Evolutionary conservation across 2,329 filamentous ascomycete genomes (phyloP), one percentile per base, ranked within the genome.

Genomic region (Bipolaris bicolor): DNA sequence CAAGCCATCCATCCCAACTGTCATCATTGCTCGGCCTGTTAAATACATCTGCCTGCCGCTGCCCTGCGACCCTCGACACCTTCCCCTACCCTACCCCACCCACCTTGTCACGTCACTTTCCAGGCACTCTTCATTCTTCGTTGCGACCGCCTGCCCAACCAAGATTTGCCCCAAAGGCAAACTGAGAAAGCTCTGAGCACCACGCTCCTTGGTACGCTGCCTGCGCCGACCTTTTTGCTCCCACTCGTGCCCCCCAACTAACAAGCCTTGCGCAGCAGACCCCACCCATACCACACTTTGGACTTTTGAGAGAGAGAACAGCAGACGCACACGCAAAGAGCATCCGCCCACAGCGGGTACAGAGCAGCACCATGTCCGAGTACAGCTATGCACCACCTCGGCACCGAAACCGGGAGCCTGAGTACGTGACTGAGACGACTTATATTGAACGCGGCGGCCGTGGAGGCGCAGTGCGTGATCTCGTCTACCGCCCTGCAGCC

Each of bases 381-480:
- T 82, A 82, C 76, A 75, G 76, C 76, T 79, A 81, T 69, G 78
- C 79, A 49, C 78, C 79, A 47, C 77, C 78, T 52, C 79, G 80
- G 49, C 79, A 79, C 63, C 79, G 80, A 61, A 78, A 80, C 49
- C 77, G 79, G 56, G 80, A 82, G 69, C 80, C 81, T 16, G 81
- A 82, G 60, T 82, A 80, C 58, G 78, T 82, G 62, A 73, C 76
- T 48, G 81, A 83, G 69, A 80, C 80, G 53, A 81, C 80, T 36
- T 83, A 82, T 74, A 79, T 82, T 62, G 80, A 77, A 77, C 68
- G 81, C 80, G 72, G 80, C 76, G 65, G 80, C 73, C 70, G 67
- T 31, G 79, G 77, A 52, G 75, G 75, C 13, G 73, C 76, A 37
- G 77, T 77, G 33, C 77, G 79, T 52, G 81, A 82, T 61, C 77